phyloP scores from a whole-genome alignment of 164 flowering plant genomes.

The Chimonanthus praecox region DNA sequence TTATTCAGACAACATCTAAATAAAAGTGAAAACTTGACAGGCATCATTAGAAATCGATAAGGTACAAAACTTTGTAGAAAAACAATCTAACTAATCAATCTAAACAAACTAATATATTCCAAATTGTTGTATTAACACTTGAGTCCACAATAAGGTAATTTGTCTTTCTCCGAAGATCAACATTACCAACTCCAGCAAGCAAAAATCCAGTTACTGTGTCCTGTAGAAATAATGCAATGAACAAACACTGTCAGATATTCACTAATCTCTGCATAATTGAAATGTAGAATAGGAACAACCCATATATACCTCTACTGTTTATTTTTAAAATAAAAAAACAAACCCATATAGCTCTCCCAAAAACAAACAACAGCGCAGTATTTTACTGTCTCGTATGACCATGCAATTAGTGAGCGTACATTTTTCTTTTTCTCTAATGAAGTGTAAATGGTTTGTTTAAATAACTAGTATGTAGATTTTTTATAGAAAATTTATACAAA shows the following conservation, averaged over 20 bases:
- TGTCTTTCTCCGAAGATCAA: slow-evolving; percentile 91
- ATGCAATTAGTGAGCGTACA: too few species aligned
- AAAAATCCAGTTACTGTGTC: slow-evolving; percentile 90
- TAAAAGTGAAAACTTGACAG: neutral
- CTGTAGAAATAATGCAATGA: slow-evolving; percentile 24
- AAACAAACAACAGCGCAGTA: too few species aligned
- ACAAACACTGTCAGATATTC: neutral
- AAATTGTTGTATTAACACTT: slow-evolving; percentile 37
- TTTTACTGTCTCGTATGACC: too few species aligned
- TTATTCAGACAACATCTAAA: neutral
- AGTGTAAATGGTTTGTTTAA: too few species aligned
- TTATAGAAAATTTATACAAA: too few species aligned
- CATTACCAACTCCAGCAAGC: slow-evolving; percentile 97
- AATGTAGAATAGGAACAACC: too few species aligned
- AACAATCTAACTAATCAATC: too few species aligned
- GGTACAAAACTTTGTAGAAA: neutral
- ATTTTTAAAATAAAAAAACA: too few species aligned
- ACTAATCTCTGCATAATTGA: neutral
- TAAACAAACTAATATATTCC: neutral
- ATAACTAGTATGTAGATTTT: too few species aligned
- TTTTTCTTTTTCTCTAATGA: too few species aligned
- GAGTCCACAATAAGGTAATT: slow-evolving; percentile 95
- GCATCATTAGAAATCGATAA: neutral
- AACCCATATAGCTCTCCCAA: too few species aligned
- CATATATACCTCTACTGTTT: too few species aligned